Evolutionary conservation across 1,284 basidiomycete genomes (phyloP), one percentile per base, ranked within the genome.

Genomic region (Puccinia triticina): DNA sequence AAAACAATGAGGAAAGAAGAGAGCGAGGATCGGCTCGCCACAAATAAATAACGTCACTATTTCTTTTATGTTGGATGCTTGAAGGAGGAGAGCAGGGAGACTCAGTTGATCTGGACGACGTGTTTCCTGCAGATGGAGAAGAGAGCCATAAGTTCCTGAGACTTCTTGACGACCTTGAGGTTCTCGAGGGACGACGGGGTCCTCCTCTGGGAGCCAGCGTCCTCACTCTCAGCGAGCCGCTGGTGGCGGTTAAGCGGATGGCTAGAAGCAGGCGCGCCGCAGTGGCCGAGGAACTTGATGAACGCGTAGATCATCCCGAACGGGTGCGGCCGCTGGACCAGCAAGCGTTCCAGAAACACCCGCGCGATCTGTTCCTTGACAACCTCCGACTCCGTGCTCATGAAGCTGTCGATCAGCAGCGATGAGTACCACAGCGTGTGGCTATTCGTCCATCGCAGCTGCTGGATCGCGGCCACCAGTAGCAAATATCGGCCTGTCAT

Each of bases 281-380:
- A 50, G n/a, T 71, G 40, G 43, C 92, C 91, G 76, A 96, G 90
- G 83, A 96, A 88, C 88, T 97, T 94, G 85, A 96, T 94, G 88
- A 98, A 97, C 1, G 94, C 95, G 85, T 94, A 91, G 83, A 98
- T 88, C 64, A 95, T 91, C 83, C 96, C 96, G 94, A 95, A 98
- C n/a, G 96, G 95, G 86, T 98, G 96, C 77, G 96, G 96, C 64
- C 94, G 92, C 86, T 95, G 92, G 79, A 95, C 95, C 83, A 98
- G 91, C 88, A 98, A 93, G 55, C 96, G 91, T 87, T 98, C 96
- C 84, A 99, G 89, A 40, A 99, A 90, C 43, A 97, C 94, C 83
- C 93, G 93, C 59, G 94, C 93, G 89, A 97, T 92, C 84, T 96
- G 91, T 88, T 98, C 96, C 84, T 92, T 91, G 88, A 97, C 93